Evolutionary conservation across 148 eudicot species (phyloP), one percentile per base, ranked within the genome.

Genomic region (Persicaria tinctoria): DNA sequence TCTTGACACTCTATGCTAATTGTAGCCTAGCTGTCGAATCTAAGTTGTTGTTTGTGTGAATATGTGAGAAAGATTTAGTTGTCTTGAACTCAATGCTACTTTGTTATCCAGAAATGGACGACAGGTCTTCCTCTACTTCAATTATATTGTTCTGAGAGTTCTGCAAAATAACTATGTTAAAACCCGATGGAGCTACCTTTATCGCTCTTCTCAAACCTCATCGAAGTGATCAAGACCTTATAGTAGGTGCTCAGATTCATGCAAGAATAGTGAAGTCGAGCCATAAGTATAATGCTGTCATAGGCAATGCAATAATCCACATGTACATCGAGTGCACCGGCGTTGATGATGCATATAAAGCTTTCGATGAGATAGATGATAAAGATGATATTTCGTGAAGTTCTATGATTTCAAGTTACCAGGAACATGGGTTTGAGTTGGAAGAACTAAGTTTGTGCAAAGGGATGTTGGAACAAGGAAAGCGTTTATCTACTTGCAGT

Each of bases 271-370:
- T 46, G 5, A 74, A 74, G 45, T 74, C 46, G 46, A 56, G 68
- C 3, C 51, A 10, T 46, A 57, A 51, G 55, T 27, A 32, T 74
- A 68, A 74, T 13, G 55, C 48, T 56, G 8, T 13, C 46, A 57
- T 74, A 38, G 76, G 76, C 45, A 74, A 74, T 74, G 76, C 76
- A 27, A 49, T 74, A 56, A 74, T 74, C 50, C 55, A 41, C 76
- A 74, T 74, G 76, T 74, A 74, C n/a, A 51, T 38, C 48, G 57
- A 57, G 18, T 74, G 60, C 57, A 68, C 66, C 1, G 68, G 49
- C 4, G 51, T 74, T 55, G 48, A 45, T 74, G 76, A 74, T 56
- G 68, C 76, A 38, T 56, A 74, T 17, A 56, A 45, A 55, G 76
- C 68, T 55, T 74, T 74, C 46, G 50, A 44, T 41, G 76, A 74